Base-by-base conservation (phyloP, 2,329 filamentous ascomycete genomes). In the Leptographium lundbergii region DNA sequence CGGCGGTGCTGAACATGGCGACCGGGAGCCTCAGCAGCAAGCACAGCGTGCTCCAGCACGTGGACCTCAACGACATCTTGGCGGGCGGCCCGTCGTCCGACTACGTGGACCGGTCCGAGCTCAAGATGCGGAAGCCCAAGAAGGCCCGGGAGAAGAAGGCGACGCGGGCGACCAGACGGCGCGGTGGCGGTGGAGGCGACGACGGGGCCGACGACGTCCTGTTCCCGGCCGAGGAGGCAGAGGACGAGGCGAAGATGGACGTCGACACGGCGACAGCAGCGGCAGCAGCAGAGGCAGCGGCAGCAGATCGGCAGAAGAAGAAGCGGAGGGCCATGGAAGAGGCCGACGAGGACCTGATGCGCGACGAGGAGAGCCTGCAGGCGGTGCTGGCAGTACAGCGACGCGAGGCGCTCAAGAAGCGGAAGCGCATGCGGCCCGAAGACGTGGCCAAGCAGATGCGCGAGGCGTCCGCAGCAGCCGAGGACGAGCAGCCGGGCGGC, bases 111-210 rank as follows among this genome's bases (percentile, higher is more conserved):
- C 75, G 86, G 19, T 88, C 88, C 1, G 87, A 94, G 65, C 82
- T 96, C 67, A 99, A 96, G 72, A 81, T 97, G 63, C 95, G 91
- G 74, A 99, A 96, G 71, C 86, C 89, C 0, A 96, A 95, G 73
- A 96, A 85, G 75, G 95, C 92, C 74, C 81, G 83, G 48, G 91
- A 29, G 22, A 61, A 61, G 56, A 95, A 92, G 75, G 94, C 92
- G 73, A 80, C 83, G 36, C 92, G 91, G 70, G 79, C 82, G 27
- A 89, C 87, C 2, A 80, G 88, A 56, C 83, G 88, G 68, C 87
- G 86, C 13, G 45, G 45, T 6, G 42, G 42, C 4, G 55, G 55
- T 19, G 55, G 42, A 65, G 79, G 79, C 1, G 57, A 54, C 22
- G 73, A 78, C n/a, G 82, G 85, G 50, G 82, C 85, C 34, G 82